Evolutionary conservation across 805 yeast genomes (phyloP), one percentile per base, ranked within the genome.

Genomic region (Ogataea paradorogensis): DNA sequence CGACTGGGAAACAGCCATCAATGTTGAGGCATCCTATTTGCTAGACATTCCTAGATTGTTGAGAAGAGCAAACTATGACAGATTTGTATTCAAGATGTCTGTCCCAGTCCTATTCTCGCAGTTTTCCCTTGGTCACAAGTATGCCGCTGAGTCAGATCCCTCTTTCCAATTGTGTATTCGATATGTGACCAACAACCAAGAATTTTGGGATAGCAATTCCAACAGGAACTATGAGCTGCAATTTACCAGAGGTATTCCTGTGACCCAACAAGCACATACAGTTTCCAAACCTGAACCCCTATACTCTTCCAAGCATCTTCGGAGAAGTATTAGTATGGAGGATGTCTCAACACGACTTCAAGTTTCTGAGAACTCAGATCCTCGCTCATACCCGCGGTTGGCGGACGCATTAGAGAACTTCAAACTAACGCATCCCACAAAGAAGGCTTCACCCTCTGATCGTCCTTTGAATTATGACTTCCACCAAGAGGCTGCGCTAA

Each of bases 181-280:
- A 38, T 85, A 76, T 57, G 52, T 56, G 33, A 62, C 77, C 14
- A 59, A 63, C 30, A 71, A 71, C 11, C 52, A 55, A 31, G 89
- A 80, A 48, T 73, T 58, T 54, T 87, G 95, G 95, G 96, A 87
- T 59, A 87, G 84, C 64, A 88, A 87, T 62, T 46, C 62, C 27
- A 55, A 56, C 36, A 58, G 62, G 31, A 87, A 87, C 62, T 87
- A 83, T 61, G 70, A 66, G 30, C 61, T 87, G 13, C 59, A 59
- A 27, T 70, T 63, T 24, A 30, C 41, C n/a, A 36, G 42, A 23
- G 15, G 21, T 26, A 28, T 20, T 7, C 16, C 30, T 25, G 9
- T 4, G 11, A 8, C 24, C 15, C 24, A 26, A 9, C 25, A 9
- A 13, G 16, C 16, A 7, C 18, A 7, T 8, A 9, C 13, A 3